Evolutionary conservation across 345 rosid genomes (phyloP), one percentile per base, ranked within the genome.

Genomic region (Kernera saxatilis): DNA sequence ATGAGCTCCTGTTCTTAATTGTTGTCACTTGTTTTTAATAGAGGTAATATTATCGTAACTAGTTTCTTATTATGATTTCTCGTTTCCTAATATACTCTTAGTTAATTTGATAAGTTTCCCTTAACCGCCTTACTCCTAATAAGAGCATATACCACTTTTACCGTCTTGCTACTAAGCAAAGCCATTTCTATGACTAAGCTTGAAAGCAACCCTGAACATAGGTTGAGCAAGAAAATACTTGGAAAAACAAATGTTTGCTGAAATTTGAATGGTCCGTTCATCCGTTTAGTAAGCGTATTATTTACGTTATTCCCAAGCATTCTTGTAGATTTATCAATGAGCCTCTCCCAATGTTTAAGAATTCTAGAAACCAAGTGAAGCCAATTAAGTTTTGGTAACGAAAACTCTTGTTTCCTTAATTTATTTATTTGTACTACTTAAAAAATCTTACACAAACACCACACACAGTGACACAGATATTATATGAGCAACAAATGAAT

Each of bases 401-500:
- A 21, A 56, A 35, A 19, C 6, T 33, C 7, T 30, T 15, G 14
- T 40, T 57, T 57, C 27, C 4, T 49, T 27, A 9, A 60, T 19
- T 44, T 33, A 46, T 46, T 46, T 25, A 36, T 58, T 33, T 1
- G 46, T 46, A 57, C 48, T 59, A 15, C 45, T 59, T 14, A 25
- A 10, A 69, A 13, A 41, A 26, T 36, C 8, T 48, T 59, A 29
- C 41, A 60, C 33, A 70, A 19, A 37, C 41, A 49, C 33, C 4
- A 29, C 6, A 29, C 26, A 54, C n/a, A n/a, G n/a, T n/a, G n/a
- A 40, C 3, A 32, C 48, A 32, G 41, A 56, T 18, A 23, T n/a
- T n/a, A 45, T 54, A 32, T 57, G 21, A 33, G 48, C 45, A 56
- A 69, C 36, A 43, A 33, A 57, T 69, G 73, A 69, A 58, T 69